A percentile compares a stretch with the other conserved stretches of the same genome.
Evolutionary conservation across 148 eudicot species (phyloP).

Genomic region (Oxyria digyna): DNA sequence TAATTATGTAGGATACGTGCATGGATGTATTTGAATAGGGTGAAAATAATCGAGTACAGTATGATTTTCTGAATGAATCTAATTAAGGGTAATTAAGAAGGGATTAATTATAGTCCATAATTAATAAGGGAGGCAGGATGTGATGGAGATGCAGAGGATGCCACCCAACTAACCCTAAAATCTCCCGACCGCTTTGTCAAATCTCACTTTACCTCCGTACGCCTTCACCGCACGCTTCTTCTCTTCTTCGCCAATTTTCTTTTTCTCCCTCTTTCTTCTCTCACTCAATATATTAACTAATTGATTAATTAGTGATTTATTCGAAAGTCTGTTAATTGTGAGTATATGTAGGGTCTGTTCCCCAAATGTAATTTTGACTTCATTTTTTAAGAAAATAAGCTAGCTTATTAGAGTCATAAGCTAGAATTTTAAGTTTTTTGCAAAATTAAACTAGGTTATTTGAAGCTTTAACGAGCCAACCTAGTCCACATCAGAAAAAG

Average conservation of each 20-base stretch:
- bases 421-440: too few relatives aligned
- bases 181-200: neutral
- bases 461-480: too few relatives aligned
- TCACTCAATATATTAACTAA: neutral
- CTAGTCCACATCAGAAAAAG: neutral
- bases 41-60: too few relatives aligned
- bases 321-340: neutral
- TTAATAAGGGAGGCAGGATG: neutral
- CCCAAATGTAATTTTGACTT: too few relatives aligned
- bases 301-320: neutral
- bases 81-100: neutral
- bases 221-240: neutral
- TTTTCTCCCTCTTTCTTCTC: neutral
- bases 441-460: too few relatives aligned
- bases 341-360: too few relatives aligned
- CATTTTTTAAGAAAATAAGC: too few relatives aligned
- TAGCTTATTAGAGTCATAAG: too few relatives aligned
- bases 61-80: too few relatives aligned
- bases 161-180: constrained; percentile 1
- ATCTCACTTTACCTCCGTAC: constrained; percentile 1
- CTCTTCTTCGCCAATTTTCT: neutral
- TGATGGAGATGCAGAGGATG: neutral
- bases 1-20: too few relatives aligned
- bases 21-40: too few relatives aligned
- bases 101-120: neutral